phyloP scores from a whole-genome alignment of 345 rosid genomes.

The rapeseed (Brassica napus) region Da-Ae NC_063452.1:8380501-8381000 shows the following conservation, averaged over 20 bases:
- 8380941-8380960: slow-evolving; percentile 98
- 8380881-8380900: slow-evolving; percentile 99
- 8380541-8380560: slow-evolving; percentile 84
- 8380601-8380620: slow-evolving; percentile 51
- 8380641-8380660: neutral
- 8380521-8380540: slow-evolving; percentile 89
- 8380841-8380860: slow-evolving; percentile 6
- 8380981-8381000: slow-evolving; percentile 92
- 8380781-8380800: slow-evolving; percentile 97
- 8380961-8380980: slow-evolving; percentile 95
- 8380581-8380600: slow-evolving; percentile 96
- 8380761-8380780: slow-evolving; percentile 98
- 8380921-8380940: slow-evolving; percentile 91
- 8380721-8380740: slow-evolving; percentile 94
- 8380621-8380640: neutral
- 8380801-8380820: slow-evolving; percentile 37
- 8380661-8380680: slow-evolving; percentile 34
- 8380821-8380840: neutral
- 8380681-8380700: slow-evolving; percentile 98
- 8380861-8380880: slow-evolving; percentile 54
- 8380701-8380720: slow-evolving; percentile 97
- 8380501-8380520: slow-evolving; percentile 98
- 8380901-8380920: slow-evolving; percentile 97
- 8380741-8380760: slow-evolving; percentile 93
- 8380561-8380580: slow-evolving; percentile 69